Conservation (phyloP, 1,139 yeast species). For the Yamadazyma friedrichii region DNA sequence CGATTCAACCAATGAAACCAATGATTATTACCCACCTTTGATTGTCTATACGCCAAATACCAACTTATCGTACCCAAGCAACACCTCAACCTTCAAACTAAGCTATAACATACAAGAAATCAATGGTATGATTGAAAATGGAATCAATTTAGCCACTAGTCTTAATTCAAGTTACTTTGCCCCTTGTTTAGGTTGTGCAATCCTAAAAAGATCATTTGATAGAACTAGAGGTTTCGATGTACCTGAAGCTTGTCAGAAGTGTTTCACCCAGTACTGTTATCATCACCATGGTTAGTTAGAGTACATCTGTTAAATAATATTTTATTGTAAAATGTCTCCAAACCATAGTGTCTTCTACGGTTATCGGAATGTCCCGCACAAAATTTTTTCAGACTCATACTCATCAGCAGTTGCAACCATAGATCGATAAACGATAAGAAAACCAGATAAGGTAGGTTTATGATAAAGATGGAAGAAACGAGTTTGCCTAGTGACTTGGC, state of each 20-base stretch:
- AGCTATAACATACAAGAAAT: conserved; percentile 46
- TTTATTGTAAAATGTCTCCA: no score
- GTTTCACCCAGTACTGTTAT: conserved; percentile 23
- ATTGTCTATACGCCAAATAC: conserved; percentile 53
- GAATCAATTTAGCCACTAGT: conserved; percentile 49
- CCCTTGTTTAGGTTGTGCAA: conserved; percentile 59
- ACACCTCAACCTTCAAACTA: conserved; percentile 60
- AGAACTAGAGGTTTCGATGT: conserved; percentile 16
- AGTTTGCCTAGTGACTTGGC: conserved; percentile 17
- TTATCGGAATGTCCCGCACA: conserved; percentile 1
- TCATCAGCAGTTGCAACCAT: no score
- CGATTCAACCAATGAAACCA: not conserved
- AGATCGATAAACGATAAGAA: not conserved
- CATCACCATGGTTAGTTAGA: conserved; percentile 3
- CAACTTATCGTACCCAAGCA: conserved; percentile 41
- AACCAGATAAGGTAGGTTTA: not conserved
- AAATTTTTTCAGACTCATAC: not conserved
- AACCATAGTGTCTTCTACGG: no score
- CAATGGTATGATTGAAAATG: conserved; percentile 47
- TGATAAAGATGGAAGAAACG: not conserved
- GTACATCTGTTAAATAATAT: no score
- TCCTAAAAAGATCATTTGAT: conserved; percentile 56
- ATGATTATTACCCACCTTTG: conserved; percentile 43
- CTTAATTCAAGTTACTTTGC: conserved; percentile 44
- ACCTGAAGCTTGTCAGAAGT: conserved; percentile 21